phyloP scores from a whole-genome alignment of 164 flowering plant species.

The Piper betle region DNA sequence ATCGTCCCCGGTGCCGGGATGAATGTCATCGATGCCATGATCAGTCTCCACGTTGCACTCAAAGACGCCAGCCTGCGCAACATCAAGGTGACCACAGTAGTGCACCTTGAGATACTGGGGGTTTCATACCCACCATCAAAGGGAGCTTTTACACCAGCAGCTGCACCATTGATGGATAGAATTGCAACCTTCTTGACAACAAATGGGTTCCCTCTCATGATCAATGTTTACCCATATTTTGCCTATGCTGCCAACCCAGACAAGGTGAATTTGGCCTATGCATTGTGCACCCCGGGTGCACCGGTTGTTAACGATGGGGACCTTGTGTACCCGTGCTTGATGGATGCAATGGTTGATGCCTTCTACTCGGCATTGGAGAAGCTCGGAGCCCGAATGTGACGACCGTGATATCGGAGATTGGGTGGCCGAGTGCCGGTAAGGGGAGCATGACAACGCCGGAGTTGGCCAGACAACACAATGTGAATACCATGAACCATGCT shows the following conservation, averaged over 20 bases:
- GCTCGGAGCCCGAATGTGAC: conserved; percentile 1
- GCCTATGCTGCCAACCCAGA: conserved; percentile 9
- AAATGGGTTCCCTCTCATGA: conserved; percentile 6
- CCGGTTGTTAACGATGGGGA: conserved; percentile 13
- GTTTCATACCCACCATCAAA: conserved; percentile 10
- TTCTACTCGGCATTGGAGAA: conserved; percentile 19
- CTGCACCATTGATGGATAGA: not conserved
- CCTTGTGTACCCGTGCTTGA: conserved; percentile 9
- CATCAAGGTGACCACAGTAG: conserved; percentile 12
- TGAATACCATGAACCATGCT: conserved; percentile 9
- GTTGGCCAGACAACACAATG: conserved; percentile 11
- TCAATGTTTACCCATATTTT: conserved; percentile 21
- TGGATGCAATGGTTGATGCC: conserved; percentile 26
- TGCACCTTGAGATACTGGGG: not conserved
- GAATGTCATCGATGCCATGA: conserved; percentile 6
- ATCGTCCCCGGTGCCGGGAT: conserved; percentile 8
- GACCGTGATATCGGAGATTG: conserved; percentile 16
- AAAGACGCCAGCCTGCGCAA: not conserved
- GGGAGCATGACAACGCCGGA: conserved; percentile 4
- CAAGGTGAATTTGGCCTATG: conserved; percentile 7
- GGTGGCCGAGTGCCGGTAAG: conserved; percentile 27
- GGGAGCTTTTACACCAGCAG: conserved; percentile 4
- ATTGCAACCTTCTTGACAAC: not conserved
- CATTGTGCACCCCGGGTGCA: not conserved
- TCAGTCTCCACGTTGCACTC: conserved; percentile 5